Evolutionary conservation across 2,329 filamentous ascomycete genomes (phyloP).

Genomic region (Stagonosporopsis cucurbitacearum): DNA sequence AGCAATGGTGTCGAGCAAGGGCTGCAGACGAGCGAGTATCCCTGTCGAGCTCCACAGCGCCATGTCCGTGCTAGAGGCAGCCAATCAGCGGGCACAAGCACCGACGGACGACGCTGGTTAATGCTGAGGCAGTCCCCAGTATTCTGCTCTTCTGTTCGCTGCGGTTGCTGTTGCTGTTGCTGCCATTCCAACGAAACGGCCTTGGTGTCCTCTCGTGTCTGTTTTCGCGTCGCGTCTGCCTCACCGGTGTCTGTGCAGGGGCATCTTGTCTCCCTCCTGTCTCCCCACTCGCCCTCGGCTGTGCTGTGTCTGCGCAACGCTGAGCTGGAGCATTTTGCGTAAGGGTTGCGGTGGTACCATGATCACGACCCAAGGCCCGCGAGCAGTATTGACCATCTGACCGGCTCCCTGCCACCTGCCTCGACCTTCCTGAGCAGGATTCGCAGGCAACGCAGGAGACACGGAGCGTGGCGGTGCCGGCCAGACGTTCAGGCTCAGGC

Average conservation of each 20-base stretch:
- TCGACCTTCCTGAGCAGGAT: conserved; percentile 9
- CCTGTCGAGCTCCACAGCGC: conserved; percentile 34
- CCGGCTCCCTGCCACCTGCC: conserved; percentile 10
- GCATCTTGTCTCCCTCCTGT: conserved; percentile 20
- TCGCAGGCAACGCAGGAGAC: conserved; percentile 22
- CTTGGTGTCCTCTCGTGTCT: conserved; percentile 5
- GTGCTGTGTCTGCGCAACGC: conserved; percentile 24
- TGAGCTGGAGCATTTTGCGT: conserved; percentile 24
- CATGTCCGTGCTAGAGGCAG: conserved; percentile 27
- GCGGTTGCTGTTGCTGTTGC: conserved; percentile 20
- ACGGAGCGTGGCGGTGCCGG: conserved; percentile 31
- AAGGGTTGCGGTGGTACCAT: conserved; percentile 41
- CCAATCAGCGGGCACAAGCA: conserved; percentile 38
- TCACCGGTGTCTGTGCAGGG: conserved; percentile 19
- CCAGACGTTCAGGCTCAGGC: conserved; percentile 26
- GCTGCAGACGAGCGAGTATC: conserved; percentile 24
- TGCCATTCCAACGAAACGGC: conserved; percentile 10
- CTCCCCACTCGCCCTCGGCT: conserved; percentile 20
- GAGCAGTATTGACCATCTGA: conserved; percentile 23
- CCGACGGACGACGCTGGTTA: conserved; percentile 34
- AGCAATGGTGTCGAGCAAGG: conserved; percentile 36
- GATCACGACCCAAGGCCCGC: conserved; percentile 24
- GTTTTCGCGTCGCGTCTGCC: conserved; percentile 7
- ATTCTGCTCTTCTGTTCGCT: conserved; percentile 28
- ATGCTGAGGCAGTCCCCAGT: conserved; percentile 42